phyloP scores from a whole-genome alignment of 495 filamentous ascomycete species.

The Aspergillus diversus region DNA sequence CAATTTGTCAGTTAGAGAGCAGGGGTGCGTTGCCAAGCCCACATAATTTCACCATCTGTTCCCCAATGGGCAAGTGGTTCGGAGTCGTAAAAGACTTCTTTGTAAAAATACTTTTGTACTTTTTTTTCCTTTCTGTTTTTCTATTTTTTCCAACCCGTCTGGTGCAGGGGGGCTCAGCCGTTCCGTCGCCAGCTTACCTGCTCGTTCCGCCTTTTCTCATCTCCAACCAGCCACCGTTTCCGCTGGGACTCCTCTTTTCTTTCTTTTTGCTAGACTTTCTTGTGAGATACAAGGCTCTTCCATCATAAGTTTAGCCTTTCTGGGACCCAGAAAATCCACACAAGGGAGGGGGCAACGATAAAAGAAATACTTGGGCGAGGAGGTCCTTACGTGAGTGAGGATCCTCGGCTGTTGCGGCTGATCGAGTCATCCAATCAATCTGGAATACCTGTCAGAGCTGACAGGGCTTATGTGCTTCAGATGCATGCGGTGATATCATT shows the following conservation, averaged over 20 bases:
- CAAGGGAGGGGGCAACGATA: background rate
- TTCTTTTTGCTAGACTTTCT: background rate
- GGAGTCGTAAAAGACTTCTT: too few species aligned
- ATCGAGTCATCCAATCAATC: background rate
- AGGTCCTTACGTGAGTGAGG: constrained; percentile 10
- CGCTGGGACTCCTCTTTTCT: background rate
- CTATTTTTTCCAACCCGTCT: background rate
- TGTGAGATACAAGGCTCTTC: too few species aligned
- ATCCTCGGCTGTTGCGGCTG: constrained; percentile 11
- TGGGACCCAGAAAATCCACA: too few species aligned
- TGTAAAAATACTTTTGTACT: background rate
- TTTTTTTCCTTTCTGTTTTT: background rate
- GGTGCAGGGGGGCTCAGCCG: background rate
- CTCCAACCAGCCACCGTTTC: background rate
- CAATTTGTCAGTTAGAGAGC: background rate
- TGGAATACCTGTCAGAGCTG: background rate
- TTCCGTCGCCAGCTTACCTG: background rate
- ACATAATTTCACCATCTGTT: background rate
- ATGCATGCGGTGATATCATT: background rate
- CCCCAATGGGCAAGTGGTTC: background rate
- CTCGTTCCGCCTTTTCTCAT: background rate
- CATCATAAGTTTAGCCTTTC: too few species aligned
- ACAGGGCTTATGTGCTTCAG: background rate
- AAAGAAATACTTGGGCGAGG: background rate
- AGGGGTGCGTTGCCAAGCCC: background rate